Conservation (phyloP, 2,329 filamentous ascomycete species). For the Macrophomina pseudophaseolina region DNA sequence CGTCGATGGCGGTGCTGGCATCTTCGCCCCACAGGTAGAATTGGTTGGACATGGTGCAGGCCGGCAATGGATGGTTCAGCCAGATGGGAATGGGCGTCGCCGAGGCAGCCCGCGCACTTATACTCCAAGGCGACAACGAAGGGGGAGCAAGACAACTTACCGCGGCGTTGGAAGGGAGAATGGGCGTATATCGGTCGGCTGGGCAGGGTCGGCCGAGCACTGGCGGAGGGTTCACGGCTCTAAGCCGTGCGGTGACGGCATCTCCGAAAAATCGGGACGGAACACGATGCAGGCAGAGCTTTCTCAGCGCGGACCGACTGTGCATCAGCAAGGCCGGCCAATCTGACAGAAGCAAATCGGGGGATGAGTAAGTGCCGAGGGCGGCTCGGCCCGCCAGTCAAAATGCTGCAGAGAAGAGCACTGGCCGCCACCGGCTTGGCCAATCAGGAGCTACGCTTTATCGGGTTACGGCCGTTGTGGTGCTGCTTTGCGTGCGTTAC, state of each 20-base stretch:
- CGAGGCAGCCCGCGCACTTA: not conserved
- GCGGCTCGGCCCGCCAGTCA: conserved; percentile 10
- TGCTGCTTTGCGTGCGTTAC: too few relatives aligned
- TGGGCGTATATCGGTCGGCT: conserved; percentile 4
- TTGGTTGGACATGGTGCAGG: conserved; percentile 20
- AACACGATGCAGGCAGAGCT: not conserved
- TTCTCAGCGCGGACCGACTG: conserved; percentile 6
- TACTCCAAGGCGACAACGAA: not conserved
- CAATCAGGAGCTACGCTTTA: not conserved
- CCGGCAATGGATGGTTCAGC: not conserved
- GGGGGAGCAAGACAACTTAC: not conserved
- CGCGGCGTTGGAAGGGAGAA: not conserved
- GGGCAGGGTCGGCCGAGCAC: conserved; percentile 9
- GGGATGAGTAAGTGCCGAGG: not conserved
- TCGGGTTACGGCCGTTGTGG: not conserved
- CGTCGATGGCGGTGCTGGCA: conserved; percentile 30
- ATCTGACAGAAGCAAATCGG: not conserved
- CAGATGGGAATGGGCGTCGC: not conserved
- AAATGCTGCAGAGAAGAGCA: not conserved
- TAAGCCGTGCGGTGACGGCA: not conserved
- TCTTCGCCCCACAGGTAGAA: conserved; percentile 40
- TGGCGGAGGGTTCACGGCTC: not conserved
- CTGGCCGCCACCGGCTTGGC: not conserved
- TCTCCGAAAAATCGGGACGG: not conserved
- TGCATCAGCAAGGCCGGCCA: not conserved